phyloP scores from a whole-genome alignment of 1,139 yeast genomes.

The Arxiozyma slooffiae region DNA sequence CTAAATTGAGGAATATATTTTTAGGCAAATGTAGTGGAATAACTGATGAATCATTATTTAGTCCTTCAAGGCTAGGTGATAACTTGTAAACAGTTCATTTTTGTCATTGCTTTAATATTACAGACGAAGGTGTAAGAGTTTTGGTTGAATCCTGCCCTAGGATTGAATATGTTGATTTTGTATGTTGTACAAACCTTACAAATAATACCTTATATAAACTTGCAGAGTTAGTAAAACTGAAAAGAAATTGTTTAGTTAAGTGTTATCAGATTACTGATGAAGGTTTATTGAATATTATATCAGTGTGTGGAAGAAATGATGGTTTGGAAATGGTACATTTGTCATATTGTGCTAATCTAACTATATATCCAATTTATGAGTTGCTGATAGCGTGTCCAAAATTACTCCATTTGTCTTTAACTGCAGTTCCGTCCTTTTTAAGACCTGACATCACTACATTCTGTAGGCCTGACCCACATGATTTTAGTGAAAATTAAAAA shows the following conservation, averaged over 20 bases:
- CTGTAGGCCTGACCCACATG: conserved; percentile 93
- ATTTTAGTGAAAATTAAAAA: conserved; percentile 80
- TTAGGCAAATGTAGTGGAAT: conserved; percentile 82
- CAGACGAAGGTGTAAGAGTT: conserved; percentile 75
- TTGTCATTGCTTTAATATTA: conserved; percentile 86
- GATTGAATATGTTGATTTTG: conserved; percentile 86
- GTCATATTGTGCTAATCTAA: conserved; percentile 77
- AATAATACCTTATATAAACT: conserved; percentile 74
- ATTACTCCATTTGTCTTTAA: conserved; percentile 75
- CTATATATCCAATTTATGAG: conserved; percentile 61
- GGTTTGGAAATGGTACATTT: conserved; percentile 87
- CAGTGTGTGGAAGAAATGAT: conserved; percentile 61
- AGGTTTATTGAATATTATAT: conserved; percentile 70
- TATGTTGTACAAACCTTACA: conserved; percentile 86
- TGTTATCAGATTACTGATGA: conserved; percentile 82
- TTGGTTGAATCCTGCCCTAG: conserved; percentile 74
- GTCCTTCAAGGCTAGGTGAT: conserved; percentile 65
- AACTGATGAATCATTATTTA: conserved; percentile 71
- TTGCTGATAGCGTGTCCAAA: conserved; percentile 74
- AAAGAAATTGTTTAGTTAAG: conserved; percentile 88
- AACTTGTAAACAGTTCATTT: conserved; percentile 82
- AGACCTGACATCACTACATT: conserved; percentile 76
- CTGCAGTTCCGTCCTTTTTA: conserved; percentile 84
- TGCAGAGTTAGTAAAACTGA: conserved; percentile 65
- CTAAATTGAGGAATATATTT: conserved; percentile 76